Evolutionary conservation across 371 early-diverging fungal species (phyloP), one percentile per base, ranked within the genome.

Genomic region (Phascolomyces articulosus): DNA sequence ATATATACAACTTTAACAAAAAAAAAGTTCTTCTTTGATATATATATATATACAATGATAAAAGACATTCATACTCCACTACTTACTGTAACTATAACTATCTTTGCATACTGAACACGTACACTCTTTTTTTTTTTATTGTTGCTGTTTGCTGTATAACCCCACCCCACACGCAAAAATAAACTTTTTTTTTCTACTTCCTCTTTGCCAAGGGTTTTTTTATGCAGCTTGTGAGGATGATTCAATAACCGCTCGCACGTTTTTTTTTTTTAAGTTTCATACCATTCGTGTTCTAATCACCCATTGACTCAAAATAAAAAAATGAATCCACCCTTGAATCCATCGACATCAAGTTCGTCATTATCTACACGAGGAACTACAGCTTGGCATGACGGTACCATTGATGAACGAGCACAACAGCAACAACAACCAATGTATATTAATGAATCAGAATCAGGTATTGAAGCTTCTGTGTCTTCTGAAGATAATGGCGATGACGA

Each of bases 401-500:
- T 44, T 18, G 60, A 41, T 21, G 56, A 18, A 9, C 18, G 21
- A 55, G 15, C 16, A 28, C 24, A 53, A 23, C 18, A 49, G 8
- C 49, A 49, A 49, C 23, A 23, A 49, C 54, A 8, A 20, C 31
- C 56, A 27, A n/a, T 56, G 28, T 55, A 55, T 21, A 28, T 69
- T 51, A 62, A 60, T 58, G 65, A 69, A 20, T 69, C 64, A 1
- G 69, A 64, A 62, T 64, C 65, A 15, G 64, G 64, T 4, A 40
- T 64, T 11, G 64, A 69, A 54, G 69, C 69, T 13, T 64, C 65
- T 4, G 34, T 31, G 23, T 69, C 68, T 15, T 63, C 64, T 24
- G 54, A 60, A 41, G 66, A 61, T 11, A 56, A 55, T 18, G 40
- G n/a, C 9, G 62, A 51, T 26, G 54, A 29, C 13, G 48, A 59